phyloP scores from a whole-genome alignment of 257 asterid species.

The Solanum dulcamara region DNA sequence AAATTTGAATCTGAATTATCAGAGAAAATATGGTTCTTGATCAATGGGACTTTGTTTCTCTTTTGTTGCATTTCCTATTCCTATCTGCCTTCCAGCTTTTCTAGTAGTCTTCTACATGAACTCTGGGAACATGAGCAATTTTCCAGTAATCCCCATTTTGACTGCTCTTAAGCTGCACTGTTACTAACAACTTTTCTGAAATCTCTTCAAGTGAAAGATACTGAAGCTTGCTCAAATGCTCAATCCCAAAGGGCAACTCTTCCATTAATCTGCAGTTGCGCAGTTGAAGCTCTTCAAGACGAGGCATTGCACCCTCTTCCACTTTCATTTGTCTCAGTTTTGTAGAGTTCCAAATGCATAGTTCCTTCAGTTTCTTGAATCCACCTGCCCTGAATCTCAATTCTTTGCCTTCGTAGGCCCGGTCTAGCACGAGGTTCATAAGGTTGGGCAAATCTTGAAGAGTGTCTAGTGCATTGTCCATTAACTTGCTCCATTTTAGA shows the following conservation, averaged over 20 bases:
- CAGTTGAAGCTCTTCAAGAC: conserved; percentile 6
- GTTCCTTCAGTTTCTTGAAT: conserved; percentile 18
- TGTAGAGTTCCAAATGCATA: not conserved
- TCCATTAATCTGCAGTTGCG: not conserved
- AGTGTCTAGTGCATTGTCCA: conserved; percentile 8
- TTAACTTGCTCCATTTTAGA: not conserved
- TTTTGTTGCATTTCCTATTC: not conserved
- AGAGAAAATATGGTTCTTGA: not conserved
- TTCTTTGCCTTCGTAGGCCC: conserved; percentile 15
- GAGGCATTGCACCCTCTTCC: conserved; percentile 22
- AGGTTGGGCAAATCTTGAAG: conserved; percentile 28
- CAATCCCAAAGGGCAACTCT: not conserved
- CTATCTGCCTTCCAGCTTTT: not conserved
- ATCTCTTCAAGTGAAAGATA: not conserved
- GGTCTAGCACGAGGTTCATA: not conserved
- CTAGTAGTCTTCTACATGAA: not conserved
- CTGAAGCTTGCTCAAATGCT: not conserved
- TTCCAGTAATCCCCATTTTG: not conserved
- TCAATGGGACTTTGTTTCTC: not conserved
- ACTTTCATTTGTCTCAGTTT: conserved; percentile 3
- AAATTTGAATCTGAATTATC: not conserved
- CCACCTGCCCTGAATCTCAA: conserved; percentile 17
- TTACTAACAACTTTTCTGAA: not conserved
- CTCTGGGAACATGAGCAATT: not conserved
- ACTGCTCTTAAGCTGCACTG: not conserved